phyloP scores from a whole-genome alignment of 352 stramenopile species.

The Phytophthora chlamydospora region DNA sequence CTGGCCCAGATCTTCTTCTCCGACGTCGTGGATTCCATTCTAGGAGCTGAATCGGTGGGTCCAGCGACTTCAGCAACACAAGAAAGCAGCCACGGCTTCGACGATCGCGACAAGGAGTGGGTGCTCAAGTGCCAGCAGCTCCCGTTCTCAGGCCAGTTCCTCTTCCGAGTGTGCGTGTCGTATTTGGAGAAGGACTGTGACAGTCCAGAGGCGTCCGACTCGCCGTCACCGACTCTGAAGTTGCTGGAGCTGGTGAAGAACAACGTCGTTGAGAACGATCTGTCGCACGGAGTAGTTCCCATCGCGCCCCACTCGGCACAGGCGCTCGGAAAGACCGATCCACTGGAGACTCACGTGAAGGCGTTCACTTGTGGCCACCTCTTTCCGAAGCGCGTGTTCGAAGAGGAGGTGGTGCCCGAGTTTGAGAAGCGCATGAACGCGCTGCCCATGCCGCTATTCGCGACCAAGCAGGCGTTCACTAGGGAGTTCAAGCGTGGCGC shows the following conservation, averaged over 20 bases:
- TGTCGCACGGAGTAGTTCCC: slow-evolving; percentile 49
- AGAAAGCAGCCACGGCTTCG: slow-evolving; percentile 40
- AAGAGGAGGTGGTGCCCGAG: slow-evolving; percentile 81
- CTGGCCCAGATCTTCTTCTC: slow-evolving; percentile 82
- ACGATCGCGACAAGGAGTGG: slow-evolving; percentile 83
- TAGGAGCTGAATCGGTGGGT: slow-evolving; percentile 23
- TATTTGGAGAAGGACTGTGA: slow-evolving; percentile 50
- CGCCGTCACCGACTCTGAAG: slow-evolving; percentile 34
- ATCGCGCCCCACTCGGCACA: slow-evolving; percentile 72
- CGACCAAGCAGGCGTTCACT: slow-evolving; percentile 69
- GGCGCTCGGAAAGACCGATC: slow-evolving; percentile 79
- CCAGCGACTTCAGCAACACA: slow-evolving; percentile 13
- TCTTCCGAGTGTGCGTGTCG: slow-evolving; percentile 75
- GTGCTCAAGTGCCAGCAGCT: slow-evolving; percentile 75
- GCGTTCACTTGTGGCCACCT: slow-evolving; percentile 85
- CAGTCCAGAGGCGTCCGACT: slow-evolving; percentile 11
- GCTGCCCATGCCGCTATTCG: slow-evolving; percentile 60
- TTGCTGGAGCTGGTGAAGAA: slow-evolving; percentile 73
- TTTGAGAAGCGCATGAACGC: slow-evolving; percentile 85
- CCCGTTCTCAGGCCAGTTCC: slow-evolving; percentile 79
- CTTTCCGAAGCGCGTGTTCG: slow-evolving; percentile 86
- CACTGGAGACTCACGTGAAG: slow-evolving; percentile 87
- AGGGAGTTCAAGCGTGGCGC: slow-evolving; percentile 65
- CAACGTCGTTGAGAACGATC: slow-evolving; percentile 80
- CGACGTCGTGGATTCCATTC: slow-evolving; percentile 63